These are phyloP conservation scores for Aspergillus melleus DNA, from an alignment of 2,329 filamentous ascomycete species.

Conservation along the genomic window DNA sequence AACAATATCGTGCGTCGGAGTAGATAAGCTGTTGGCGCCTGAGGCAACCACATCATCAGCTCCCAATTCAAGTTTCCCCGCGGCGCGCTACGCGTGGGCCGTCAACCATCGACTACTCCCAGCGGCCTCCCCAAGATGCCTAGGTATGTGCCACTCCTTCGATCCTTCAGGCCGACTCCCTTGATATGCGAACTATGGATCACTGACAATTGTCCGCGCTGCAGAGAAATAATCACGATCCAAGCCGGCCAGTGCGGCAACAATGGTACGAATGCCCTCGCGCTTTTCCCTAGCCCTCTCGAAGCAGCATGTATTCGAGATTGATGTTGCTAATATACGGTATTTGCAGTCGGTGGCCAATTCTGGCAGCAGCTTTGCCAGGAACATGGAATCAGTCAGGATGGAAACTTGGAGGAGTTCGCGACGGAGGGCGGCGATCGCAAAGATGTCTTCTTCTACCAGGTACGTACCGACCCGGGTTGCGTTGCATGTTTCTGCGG, in stretches of 20 bases:
- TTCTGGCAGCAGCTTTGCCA: constrained; percentile 99
- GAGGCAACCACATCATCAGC: constrained; percentile 21
- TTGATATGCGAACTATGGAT: background rate
- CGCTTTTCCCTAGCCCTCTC: background rate
- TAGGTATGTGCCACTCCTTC: constrained; percentile 28
- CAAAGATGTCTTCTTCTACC: constrained; percentile 99
- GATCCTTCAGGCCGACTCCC: background rate
- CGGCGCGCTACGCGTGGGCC: constrained; percentile 36
- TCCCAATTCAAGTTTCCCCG: constrained; percentile 31
- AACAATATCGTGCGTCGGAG: too few species aligned
- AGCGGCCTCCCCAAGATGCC: constrained; percentile 37
- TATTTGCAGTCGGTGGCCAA: constrained; percentile 76
- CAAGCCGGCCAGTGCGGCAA: constrained; percentile 99
- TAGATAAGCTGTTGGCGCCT: constrained; percentile 18
- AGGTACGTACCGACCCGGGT: constrained; percentile 37
- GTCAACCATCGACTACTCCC: constrained; percentile 27
- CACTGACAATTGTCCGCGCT: constrained; percentile 8
- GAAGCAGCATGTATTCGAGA: background rate
- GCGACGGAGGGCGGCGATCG: constrained; percentile 96
- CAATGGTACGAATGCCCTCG: constrained; percentile 68
- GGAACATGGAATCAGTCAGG: constrained; percentile 96
- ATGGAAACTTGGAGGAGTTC: constrained; percentile 96
- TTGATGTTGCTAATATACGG: background rate
- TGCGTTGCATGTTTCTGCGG: background rate
- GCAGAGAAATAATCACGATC: constrained; percentile 97